Base-by-base conservation (phyloP, 1,284 basidiomycete species). In the Wolfiporia cocos region DNA sequence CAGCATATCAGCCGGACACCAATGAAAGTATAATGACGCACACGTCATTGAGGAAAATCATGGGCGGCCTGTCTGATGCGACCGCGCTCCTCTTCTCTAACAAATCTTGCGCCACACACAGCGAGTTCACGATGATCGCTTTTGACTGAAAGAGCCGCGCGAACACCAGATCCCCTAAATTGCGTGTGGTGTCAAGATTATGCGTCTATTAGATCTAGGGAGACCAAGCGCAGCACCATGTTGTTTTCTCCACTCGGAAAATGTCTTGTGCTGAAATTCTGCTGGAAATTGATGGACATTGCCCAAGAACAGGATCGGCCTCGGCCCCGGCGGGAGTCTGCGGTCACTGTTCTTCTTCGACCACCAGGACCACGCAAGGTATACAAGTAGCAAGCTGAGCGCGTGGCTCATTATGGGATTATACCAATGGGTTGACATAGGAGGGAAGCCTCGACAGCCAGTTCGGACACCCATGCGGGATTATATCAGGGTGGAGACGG, bases 1-100 rank as follows among this genome's bases (percentile, higher is more conserved):
- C 20, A 22, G 35, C n/a, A 12, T 22, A 28, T 21, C 11, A 37
- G 18, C 21, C 14, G 19, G n/a, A 19, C 21, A 29, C 3, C 34
- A 34, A 29, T 17, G 15, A 28, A 4, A 31, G 24, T 12, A 36
- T 34, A 34, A 45, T 50, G n/a, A 26, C 47, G 31, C 28, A 52
- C 49, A 55, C 40, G 6, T 50, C 45, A 5, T 23, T 18, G 9
- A 37, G 19, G 33, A 50, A 40, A 7, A 45, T 35, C 4, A 37
- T 42, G 3, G 23, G 36, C 18, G 46, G 37, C 11, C 46, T 34
- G 24, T 52, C 36, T 4, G 48, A 53, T 36, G 49, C 49, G 30
- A 47, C 49, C 14, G 49, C 44, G 10, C 51, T 49, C 3, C 38
- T 51, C 41, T 54, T 51, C 14, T 55, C 49, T 18, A 56, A 46